Percentiles rank a stretch among this genome's conserved stretches.
Conservation (phyloP, 2,329 filamentous ascomycete species). For the Colletotrichum sp. region DNA sequence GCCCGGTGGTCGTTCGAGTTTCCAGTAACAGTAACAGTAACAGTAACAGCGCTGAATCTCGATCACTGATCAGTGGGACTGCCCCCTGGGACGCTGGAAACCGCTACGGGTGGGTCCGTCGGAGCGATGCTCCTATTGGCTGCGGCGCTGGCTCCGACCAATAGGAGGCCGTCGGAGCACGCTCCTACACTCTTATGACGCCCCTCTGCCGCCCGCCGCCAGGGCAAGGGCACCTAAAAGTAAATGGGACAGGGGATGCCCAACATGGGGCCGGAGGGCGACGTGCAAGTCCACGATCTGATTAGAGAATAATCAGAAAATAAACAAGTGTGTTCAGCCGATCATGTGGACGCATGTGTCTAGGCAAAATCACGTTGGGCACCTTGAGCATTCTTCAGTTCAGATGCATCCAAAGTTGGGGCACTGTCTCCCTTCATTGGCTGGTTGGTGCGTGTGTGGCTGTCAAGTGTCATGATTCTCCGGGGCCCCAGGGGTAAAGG, state of each 20-base stretch:
- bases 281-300: not conserved
- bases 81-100: not conserved
- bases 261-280: not conserved
- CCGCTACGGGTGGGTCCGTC: not conserved
- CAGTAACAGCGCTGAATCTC: not conserved
- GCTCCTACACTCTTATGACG: not conserved
- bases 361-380: not conserved
- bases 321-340: not conserved
- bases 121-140: not conserved
- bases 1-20: not conserved
- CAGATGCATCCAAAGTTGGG: not conserved
- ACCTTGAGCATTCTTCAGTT: not conserved
- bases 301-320: not conserved
- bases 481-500: not conserved
- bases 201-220: not conserved
- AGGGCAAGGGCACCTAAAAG: not conserved
- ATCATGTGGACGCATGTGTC: not conserved
- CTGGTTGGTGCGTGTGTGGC: not conserved
- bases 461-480: not conserved
- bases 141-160: not conserved
- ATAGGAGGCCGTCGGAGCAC: slow-evolving; percentile 12
- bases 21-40: not conserved
- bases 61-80: slow-evolving; percentile 4
- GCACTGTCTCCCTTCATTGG: not conserved
- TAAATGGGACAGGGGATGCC: not conserved